phyloP scores from a whole-genome alignment of 768 basidiomycete genomes.

The Boletus huronensis region DNA sequence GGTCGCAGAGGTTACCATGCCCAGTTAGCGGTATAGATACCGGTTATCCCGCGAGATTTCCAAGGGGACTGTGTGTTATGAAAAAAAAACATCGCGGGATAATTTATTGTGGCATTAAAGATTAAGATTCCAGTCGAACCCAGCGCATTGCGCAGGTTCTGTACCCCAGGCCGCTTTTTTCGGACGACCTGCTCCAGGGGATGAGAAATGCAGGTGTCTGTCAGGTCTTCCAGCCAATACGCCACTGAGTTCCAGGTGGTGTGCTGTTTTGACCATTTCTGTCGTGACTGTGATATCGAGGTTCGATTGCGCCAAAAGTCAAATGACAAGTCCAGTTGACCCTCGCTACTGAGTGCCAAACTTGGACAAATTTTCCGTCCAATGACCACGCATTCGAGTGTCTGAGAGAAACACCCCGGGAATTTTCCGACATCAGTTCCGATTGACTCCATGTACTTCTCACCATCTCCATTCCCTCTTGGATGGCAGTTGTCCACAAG shows the following conservation, averaged over 20 bases:
- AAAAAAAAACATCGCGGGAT: slow-evolving; percentile 4
- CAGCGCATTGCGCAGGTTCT: background rate
- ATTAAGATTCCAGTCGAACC: background rate
- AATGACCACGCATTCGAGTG: background rate
- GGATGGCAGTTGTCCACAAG: background rate
- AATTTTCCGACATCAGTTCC: background rate
- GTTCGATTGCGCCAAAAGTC: background rate
- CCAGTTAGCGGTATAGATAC: slow-evolving; percentile 12
- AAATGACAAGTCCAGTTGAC: background rate
- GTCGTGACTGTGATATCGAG: background rate
- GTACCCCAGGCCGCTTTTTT: background rate
- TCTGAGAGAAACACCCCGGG: background rate
- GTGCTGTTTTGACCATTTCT: background rate
- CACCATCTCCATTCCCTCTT: slow-evolving; percentile 4
- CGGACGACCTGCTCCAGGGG: background rate
- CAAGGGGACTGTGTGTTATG: background rate
- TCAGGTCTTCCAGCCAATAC: background rate
- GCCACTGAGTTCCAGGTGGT: background rate
- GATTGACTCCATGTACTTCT: background rate
- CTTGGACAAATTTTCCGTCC: slow-evolving; percentile 1
- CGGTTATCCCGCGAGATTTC: slow-evolving; percentile 9
- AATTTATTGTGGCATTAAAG: background rate
- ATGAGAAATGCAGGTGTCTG: background rate
- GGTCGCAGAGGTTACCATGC: slow-evolving; percentile 1
- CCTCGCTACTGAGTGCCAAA: background rate